Evolutionary conservation across 345 rosid genomes (phyloP), one percentile per base, ranked within the genome.

Genomic region (Lepidium africanum): DNA sequence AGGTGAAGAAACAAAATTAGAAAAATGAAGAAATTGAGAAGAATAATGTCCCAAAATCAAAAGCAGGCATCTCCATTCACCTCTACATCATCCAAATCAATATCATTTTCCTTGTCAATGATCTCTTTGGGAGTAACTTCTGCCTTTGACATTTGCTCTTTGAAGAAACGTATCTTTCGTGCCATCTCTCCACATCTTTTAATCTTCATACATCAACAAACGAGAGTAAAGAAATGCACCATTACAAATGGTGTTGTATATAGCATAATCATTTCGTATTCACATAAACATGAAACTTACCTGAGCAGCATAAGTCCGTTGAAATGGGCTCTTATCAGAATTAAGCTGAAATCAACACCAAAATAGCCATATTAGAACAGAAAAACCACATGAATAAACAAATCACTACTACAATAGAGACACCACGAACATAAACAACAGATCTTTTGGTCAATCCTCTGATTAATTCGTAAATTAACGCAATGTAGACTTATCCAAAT

Each of bases 111-210:
- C 66, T 81, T 63, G 15, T 71, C 82, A 27, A 17, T 7, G 53
- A 64, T 79, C 79, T 62, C 47, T 82, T 45, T 73, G 62, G 59
- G 87, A 81, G 74, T 83, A 81, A 39, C 80, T 68, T 92, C 87
- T 33, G 98, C 97, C 81, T 93, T 93, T 39, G 67, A 77, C 61
- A 85, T 87, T 83, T 93, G 98, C 17, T 93, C 97, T 80, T 82
- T 93, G 70, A 93, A 79, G 82, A 88, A 90, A 16, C 89, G 86
- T n/a, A 93, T 74, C 80, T 86, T 90, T 51, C 98, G 86, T 12
- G 96, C 87, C 97, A 90, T 93, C 77, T 93, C 98, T 63, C 88
- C 96, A 19, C 97, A 93, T 58, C 97, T 81, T 77, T 92, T 92
- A 11, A 92, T 91, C 98, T 92, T 71, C 70, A 57, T 56, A 45